A percentile compares a stretch with the other conserved stretches of the same genome.
Evolutionary conservation across 805 yeast genomes (phyloP).

Genomic region (Vanderwaltozyma polyspora): DNA sequence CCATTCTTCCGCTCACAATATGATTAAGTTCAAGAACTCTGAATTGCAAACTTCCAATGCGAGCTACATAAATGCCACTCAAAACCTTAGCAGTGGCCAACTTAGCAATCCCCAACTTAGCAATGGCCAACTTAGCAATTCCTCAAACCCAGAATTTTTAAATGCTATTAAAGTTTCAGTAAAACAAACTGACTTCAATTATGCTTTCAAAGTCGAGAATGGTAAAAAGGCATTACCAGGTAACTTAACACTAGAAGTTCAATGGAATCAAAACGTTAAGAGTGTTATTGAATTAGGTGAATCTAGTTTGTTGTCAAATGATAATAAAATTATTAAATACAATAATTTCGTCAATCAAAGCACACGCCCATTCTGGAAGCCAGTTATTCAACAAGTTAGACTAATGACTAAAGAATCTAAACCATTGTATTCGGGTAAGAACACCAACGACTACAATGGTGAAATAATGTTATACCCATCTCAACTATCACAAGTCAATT

Average conservation of each 20-base stretch:
- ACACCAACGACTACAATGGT: too few relatives aligned
- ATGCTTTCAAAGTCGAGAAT: neutral
- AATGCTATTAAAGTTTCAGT: neutral
- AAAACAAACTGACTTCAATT: neutral
- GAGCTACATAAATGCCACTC: slow-evolving; percentile 10
- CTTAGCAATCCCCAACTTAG: too few relatives aligned
- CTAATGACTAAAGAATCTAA: neutral
- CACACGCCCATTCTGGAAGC: too few relatives aligned
- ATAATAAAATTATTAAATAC: neutral
- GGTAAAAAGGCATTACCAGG: neutral
- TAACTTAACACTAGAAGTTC: neutral
- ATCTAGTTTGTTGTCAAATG: neutral
- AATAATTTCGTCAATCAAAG: too few relatives aligned
- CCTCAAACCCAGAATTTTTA: too few relatives aligned
- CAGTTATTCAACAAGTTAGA: neutral
- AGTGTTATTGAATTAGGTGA: neutral
- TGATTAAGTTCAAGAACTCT: slow-evolving; percentile 9
- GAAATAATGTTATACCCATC: neutral
- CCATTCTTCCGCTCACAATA: slow-evolving; percentile 13
- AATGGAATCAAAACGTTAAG: neutral
- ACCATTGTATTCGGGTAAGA: neutral
- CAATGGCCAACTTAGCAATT: too few relatives aligned
- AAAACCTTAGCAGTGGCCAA: neutral
- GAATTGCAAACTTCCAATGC: slow-evolving; percentile 12
- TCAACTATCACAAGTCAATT: neutral